Conservation (phyloP, 164 flowering plant genomes). For the Houttuynia cordata region DNA sequence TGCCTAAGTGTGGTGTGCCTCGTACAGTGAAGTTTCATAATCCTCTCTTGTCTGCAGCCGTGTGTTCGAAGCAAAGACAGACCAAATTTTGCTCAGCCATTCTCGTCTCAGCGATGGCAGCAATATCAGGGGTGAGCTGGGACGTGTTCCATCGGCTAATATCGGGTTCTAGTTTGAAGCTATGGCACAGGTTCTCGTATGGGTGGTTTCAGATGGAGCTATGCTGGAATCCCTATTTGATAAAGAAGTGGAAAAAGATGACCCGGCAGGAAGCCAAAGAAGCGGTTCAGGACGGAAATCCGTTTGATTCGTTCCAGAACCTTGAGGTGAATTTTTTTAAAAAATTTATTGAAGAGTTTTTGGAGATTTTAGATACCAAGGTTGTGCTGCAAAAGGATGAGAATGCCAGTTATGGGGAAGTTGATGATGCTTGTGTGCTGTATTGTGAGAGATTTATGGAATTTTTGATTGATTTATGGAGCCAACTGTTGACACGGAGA, state of each 20-base stretch:
- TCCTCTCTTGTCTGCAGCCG: no score
- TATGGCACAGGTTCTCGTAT: no score
- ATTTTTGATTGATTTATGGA: conserved; percentile 86
- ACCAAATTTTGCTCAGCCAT: no score
- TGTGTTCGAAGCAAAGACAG: no score
- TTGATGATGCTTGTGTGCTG: conserved; percentile 62
- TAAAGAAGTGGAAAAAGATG: conserved; percentile 81
- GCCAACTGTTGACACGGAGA: conserved; percentile 95
- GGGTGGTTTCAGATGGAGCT: no score
- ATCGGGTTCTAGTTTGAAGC: no score
- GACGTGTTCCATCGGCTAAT: no score
- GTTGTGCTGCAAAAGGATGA: conserved; percentile 34
- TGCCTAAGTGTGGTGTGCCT: no score
- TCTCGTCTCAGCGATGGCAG: no score
- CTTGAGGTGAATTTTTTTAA: conserved; percentile 75
- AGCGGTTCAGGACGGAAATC: conserved; percentile 42
- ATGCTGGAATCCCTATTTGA: conserved; percentile 50
- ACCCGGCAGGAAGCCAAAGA: conserved; percentile 56
- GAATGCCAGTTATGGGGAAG: conserved; percentile 8
- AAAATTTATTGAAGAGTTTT: conserved; percentile 73
- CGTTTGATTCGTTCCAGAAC: conserved; percentile 42
- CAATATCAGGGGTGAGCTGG: no score
- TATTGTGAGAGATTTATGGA: conserved; percentile 98
- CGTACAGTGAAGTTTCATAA: no score
- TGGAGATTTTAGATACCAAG: conserved; percentile 67